Evolutionary conservation across 1,284 basidiomycete species (phyloP), one percentile per base, ranked within the genome.

Genomic region (Ustilago nuda): DNA sequence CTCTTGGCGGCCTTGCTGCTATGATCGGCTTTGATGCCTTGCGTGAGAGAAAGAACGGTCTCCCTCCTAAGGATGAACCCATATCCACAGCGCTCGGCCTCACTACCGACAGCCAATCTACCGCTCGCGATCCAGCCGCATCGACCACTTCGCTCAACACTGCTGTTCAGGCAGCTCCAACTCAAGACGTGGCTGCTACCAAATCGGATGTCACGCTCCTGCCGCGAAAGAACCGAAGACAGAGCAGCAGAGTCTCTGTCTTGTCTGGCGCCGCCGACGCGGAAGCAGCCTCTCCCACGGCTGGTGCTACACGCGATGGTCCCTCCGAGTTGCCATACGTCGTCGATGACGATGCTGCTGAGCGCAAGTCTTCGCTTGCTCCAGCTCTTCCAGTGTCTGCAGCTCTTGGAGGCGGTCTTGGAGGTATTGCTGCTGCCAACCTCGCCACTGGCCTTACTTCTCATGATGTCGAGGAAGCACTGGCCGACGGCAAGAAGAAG

Each of bases 21-120:
- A 74, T 74, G 71, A 68, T 78, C 43, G 76, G 76, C 53, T 66
- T 74, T 27, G 76, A 78, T 48, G 67, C 72, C 6, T 65, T 78
- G 23, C 67, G 65, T 39, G 76, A 78, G 33, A 61, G 56, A 30
- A 78, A 72, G 56, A 66, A 68, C 23, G 72, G 76, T 13, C 55
- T 73, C 15, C 70, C 73, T n/a, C 61, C 63, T 8, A 73, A 73
- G 45, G 57, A 73, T 13, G 65, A 66, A 4, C 70, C 70, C 17
- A 15, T 67, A 41, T n/a, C 70, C 8, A 23, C 48, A 1, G 61
- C 61, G 0, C 54, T 72, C 8, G 65, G 70, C 5, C 70, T 67
- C 43, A 63, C 56, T 17, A 35, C 64, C 27, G 53, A 61, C n/a
- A 45, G n/a, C n/a, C 46, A 54, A 8, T 13, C 57, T 19, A 46